These are phyloP conservation scores for Neurospora sp. DNA, from an alignment of 495 filamentous ascomycete species.

Conservation along the genomic window DNA sequence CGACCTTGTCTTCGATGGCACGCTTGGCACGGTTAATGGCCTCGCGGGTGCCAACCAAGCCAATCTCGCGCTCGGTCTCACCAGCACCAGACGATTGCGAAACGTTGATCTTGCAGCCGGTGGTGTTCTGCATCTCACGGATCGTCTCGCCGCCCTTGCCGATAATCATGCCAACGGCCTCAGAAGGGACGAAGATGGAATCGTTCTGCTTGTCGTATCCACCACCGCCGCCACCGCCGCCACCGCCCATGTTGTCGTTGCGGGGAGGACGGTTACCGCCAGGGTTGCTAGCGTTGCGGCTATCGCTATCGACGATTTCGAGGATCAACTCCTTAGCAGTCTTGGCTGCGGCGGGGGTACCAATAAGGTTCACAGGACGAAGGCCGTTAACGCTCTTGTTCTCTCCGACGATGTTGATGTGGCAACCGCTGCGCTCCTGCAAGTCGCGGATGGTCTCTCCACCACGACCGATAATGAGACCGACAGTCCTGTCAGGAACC, in stretches of 20 bases:
- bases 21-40: slow-evolving; percentile 62
- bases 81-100: slow-evolving; percentile 56
- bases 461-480: slow-evolving; percentile 73
- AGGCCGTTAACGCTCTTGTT: slow-evolving; percentile 76
- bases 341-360: slow-evolving; percentile 51
- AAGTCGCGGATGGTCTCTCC: slow-evolving; percentile 85
- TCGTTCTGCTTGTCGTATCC: slow-evolving; percentile 60
- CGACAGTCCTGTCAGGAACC: slow-evolving; percentile 82
- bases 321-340: slow-evolving; percentile 70
- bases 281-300: slow-evolving; percentile 38
- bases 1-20: slow-evolving; percentile 81
- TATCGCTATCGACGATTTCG: slow-evolving; percentile 82
- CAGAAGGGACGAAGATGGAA: slow-evolving; percentile 68
- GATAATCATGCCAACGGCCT: slow-evolving; percentile 86
- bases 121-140: slow-evolving; percentile 72
- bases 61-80: slow-evolving; percentile 71
- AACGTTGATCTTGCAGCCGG: slow-evolving; percentile 84
- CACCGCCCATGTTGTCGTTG: slow-evolving; percentile 15
- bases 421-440: slow-evolving; percentile 73
- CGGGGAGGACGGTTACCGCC: slow-evolving; percentile 5
- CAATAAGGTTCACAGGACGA: slow-evolving; percentile 76
- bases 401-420: slow-evolving; percentile 82
- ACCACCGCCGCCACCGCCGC: slow-evolving; percentile 28
- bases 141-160: slow-evolving; percentile 82
- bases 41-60: slow-evolving; percentile 60